Conservation (phyloP, 768 basidiomycete genomes). For the Trametes maxima region DNA sequence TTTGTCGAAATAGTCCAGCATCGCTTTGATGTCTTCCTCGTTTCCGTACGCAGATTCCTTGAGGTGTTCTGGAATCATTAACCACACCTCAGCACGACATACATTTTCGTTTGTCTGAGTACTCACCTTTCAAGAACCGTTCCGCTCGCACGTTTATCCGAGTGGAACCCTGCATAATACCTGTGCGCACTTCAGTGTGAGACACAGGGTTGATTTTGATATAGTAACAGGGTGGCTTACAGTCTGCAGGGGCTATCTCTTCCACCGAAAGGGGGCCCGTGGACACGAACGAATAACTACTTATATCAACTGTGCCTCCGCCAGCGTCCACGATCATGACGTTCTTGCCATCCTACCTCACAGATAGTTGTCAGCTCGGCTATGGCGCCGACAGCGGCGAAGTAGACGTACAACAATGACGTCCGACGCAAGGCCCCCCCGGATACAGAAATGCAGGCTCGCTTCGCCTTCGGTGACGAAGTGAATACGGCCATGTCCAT, state of each 20-base stretch:
- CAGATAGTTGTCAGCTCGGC: neutral
- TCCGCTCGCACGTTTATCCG: conserved; percentile 41
- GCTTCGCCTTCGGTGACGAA: conserved; percentile 66
- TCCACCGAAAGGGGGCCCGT: conserved; percentile 38
- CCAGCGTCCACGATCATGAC: conserved; percentile 62
- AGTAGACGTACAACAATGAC: conserved; percentile 30
- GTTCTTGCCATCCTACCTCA: conserved; percentile 44
- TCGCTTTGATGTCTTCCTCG: conserved; percentile 38
- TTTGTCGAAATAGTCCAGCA: conserved; percentile 44
- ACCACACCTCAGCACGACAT: neutral
- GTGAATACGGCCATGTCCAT: conserved; percentile 47
- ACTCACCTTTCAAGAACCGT: conserved; percentile 35
- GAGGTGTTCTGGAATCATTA: neutral
- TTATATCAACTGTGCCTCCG: conserved; percentile 64
- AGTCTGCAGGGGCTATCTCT: conserved; percentile 48
- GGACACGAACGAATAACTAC: conserved; percentile 48
- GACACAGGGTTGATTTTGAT: too few species aligned
- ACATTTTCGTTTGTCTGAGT: neutral
- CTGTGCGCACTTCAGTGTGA: conserved; percentile 26
- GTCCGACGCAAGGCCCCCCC: conserved; percentile 36
- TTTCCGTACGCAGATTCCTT: conserved; percentile 36
- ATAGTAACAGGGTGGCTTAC: conserved; percentile 24
- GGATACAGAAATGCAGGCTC: conserved; percentile 50
- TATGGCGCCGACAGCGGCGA: conserved; percentile 4
- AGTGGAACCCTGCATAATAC: conserved; percentile 45